These are phyloP conservation scores for Arthroderma sp. DNA, from an alignment of 2,329 filamentous ascomycete genomes.

Conservation along the genomic window DNA sequence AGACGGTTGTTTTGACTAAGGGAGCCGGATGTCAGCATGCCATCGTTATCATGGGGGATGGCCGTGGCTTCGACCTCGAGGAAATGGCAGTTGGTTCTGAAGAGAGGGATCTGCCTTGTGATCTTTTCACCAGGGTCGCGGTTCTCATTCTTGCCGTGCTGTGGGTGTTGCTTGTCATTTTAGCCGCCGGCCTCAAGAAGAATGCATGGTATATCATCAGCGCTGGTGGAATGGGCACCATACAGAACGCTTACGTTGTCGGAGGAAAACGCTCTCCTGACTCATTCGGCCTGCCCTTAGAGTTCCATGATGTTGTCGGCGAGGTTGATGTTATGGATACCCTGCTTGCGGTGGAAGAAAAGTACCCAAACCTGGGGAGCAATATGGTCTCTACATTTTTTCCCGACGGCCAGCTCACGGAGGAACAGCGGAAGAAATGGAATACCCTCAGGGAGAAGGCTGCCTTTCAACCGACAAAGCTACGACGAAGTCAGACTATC, in stretches of 20 bases:
- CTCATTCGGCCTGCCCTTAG: slow-evolving; percentile 24
- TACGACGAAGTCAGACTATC: background rate
- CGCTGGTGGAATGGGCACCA: slow-evolving; percentile 31
- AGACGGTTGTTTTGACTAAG: slow-evolving; percentile 27
- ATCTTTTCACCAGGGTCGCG: background rate
- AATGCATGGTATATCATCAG: slow-evolving; percentile 34
- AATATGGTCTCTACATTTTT: slow-evolving; percentile 22
- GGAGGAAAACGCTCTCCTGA: slow-evolving; percentile 21
- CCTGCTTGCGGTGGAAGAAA: slow-evolving; percentile 19
- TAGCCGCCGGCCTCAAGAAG: slow-evolving; percentile 26
- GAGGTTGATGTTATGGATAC: slow-evolving; percentile 21
- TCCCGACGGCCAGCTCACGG: slow-evolving; percentile 10
- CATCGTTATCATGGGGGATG: slow-evolving; percentile 28
- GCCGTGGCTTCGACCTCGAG: slow-evolving; percentile 32
- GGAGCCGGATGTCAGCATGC: slow-evolving; percentile 35
- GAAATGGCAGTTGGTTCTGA: slow-evolving; percentile 26
- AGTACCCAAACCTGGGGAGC: slow-evolving; percentile 19
- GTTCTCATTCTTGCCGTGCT: slow-evolving; percentile 20
- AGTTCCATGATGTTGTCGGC: slow-evolving; percentile 15
- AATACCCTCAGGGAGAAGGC: background rate
- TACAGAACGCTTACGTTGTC: slow-evolving; percentile 32
- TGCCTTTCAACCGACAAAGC: background rate
- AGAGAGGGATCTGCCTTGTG: background rate
- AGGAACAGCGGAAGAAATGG: background rate
- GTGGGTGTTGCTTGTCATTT: slow-evolving; percentile 35